Evolutionary conservation across 1,139 yeast species (phyloP).

Genomic region (Groenewaldozyma auringiensis): DNA sequence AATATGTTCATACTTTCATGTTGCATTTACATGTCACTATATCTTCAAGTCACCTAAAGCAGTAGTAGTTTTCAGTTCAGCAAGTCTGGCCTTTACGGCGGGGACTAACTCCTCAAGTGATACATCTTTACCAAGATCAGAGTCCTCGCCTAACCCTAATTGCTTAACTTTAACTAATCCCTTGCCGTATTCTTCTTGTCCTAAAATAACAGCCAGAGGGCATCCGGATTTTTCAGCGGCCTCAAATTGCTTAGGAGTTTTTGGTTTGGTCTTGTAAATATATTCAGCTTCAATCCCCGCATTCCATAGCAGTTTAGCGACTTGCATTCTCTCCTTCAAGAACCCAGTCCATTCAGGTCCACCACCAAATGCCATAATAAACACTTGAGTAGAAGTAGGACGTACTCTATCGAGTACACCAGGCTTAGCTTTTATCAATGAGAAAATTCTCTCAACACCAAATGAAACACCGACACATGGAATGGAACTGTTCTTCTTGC

Average conservation of each 20-base stretch:
- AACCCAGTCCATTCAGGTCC: constrained; percentile 94
- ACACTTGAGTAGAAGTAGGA: constrained; percentile 85
- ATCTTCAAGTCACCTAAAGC: background rate
- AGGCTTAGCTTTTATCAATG: constrained; percentile 71
- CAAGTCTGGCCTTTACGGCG: constrained; percentile 49
- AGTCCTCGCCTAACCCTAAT: constrained; percentile 80
- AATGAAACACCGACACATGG: constrained; percentile 97
- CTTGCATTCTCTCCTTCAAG: constrained; percentile 80
- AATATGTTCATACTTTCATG: too few relatives aligned
- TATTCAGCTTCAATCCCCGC: constrained; percentile 87
- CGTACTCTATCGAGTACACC: constrained; percentile 54
- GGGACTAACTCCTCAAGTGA: constrained; percentile 50
- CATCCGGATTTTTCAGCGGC: constrained; percentile 96
- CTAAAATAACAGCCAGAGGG: constrained; percentile 82
- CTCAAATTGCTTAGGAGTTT: constrained; percentile 91
- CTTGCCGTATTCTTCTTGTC: constrained; percentile 82
- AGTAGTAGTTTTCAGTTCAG: constrained; percentile 10
- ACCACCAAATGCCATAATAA: constrained; percentile 96
- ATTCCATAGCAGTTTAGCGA: constrained; percentile 76
- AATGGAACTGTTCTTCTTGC: constrained; percentile 64
- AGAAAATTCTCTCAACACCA: constrained; percentile 91
- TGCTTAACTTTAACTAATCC: constrained; percentile 81
- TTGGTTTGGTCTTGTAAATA: constrained; percentile 85
- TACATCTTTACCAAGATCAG: constrained; percentile 80
- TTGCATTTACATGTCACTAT: background rate